Evolutionary conservation across 495 filamentous ascomycete genomes (phyloP).

Genomic region (Hypoxylon crocopeplum): DNA sequence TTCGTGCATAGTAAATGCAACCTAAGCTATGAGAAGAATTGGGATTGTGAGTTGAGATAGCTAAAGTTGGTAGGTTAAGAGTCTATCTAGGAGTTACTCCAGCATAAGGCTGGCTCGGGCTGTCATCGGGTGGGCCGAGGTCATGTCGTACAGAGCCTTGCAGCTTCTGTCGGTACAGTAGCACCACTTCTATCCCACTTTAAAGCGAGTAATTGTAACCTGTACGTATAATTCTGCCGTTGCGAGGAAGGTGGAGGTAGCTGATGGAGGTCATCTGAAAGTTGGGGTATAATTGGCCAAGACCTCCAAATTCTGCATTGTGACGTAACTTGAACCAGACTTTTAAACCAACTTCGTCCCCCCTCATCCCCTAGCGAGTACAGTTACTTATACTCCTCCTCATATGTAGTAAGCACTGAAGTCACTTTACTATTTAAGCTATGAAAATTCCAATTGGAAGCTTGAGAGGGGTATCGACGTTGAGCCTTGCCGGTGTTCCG

Average conservation of each 20-base stretch:
- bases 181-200: too few relatives aligned
- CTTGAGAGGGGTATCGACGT: background rate
- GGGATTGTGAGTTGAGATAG: too few relatives aligned
- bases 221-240: too few relatives aligned
- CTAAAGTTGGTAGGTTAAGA: too few relatives aligned
- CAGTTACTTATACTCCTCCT: background rate
- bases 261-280: constrained; percentile 1
- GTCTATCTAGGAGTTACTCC: too few relatives aligned
- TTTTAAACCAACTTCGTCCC: background rate
- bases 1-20: too few relatives aligned
- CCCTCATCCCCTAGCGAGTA: background rate
- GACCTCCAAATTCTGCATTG: constrained; percentile 14
- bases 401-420: constrained; percentile 18
- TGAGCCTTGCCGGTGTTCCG: constrained; percentile 9
- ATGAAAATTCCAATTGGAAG: too few relatives aligned
- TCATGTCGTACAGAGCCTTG: too few relatives aligned
- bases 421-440: background rate
- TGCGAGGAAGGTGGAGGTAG: constrained; percentile 14
- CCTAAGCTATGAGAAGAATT: too few relatives aligned
- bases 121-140: too few relatives aligned
- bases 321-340: constrained; percentile 23
- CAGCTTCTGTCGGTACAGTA: too few relatives aligned
- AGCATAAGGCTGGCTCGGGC: too few relatives aligned
- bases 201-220: constrained; percentile 16
- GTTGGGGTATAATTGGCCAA: constrained; percentile 22